Conservation (phyloP, 2,329 filamentous ascomycete genomes). For the Alternaria solani region DNA sequence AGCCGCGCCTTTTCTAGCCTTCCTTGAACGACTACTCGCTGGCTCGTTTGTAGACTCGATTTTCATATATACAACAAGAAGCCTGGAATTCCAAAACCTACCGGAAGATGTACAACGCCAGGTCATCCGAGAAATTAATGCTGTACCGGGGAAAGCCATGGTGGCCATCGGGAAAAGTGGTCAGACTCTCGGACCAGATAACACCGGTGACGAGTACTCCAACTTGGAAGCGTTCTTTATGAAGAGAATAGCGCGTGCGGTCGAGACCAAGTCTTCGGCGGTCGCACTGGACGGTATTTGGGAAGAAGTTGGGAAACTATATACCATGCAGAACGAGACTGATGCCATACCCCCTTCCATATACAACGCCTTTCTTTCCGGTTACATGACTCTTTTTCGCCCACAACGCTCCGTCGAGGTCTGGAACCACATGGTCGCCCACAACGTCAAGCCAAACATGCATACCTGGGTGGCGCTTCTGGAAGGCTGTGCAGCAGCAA, state of each 20-base stretch:
- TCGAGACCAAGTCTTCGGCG: slow-evolving; percentile 25
- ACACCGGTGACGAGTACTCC: slow-evolving; percentile 14
- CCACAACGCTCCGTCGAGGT: slow-evolving; percentile 59
- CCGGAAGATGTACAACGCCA: slow-evolving; percentile 24
- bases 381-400: slow-evolving; percentile 56
- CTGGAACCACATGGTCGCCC: slow-evolving; percentile 64
- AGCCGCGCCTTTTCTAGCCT: slow-evolving; percentile 36
- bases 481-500: slow-evolving; percentile 69
- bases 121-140: slow-evolving; percentile 30
- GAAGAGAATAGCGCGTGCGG: slow-evolving; percentile 36
- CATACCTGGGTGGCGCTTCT: slow-evolving; percentile 78
- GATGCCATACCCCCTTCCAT: slow-evolving; percentile 40
- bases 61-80: slow-evolving; percentile 16
- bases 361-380: slow-evolving; percentile 58
- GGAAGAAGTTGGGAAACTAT: slow-evolving; percentile 31
- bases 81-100: slow-evolving; percentile 22
- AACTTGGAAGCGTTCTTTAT: slow-evolving; percentile 37
- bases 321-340: slow-evolving; percentile 19
- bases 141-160: slow-evolving; percentile 35
- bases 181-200: slow-evolving; percentile 2
- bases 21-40: slow-evolving; percentile 37
- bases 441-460: slow-evolving; percentile 66
- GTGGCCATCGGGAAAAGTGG: slow-evolving; percentile 18
- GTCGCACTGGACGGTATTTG: slow-evolving; percentile 33
- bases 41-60: slow-evolving; percentile 26